Base-by-base conservation (phyloP, 23 red algal species). In the Cyanidium caldarium region DNA sequence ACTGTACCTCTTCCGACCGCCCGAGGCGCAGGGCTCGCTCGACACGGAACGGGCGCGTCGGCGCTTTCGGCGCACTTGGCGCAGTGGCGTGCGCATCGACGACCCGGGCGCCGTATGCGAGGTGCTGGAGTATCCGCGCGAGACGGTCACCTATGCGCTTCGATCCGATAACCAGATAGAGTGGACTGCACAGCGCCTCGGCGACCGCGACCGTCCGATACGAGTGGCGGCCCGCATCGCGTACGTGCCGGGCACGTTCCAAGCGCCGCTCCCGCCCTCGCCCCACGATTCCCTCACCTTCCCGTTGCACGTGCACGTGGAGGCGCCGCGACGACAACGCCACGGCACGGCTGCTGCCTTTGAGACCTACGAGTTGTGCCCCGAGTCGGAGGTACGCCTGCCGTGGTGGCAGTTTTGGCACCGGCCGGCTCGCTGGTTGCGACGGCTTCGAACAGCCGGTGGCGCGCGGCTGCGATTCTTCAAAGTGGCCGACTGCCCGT, bases 401-500 rank as follows among this genome's bases (percentile, higher is more conserved):
- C 19, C 21, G 23, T 28, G n/a, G 21, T n/a, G n/a, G n/a, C n/a
- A n/a, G n/a, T n/a, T n/a, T n/a, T n/a, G n/a, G n/a, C n/a, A n/a
- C n/a, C n/a, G n/a, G n/a, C n/a, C n/a, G n/a, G n/a, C n/a, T n/a
- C n/a, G n/a, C n/a, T n/a, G n/a, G n/a, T n/a, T n/a, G n/a, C n/a
- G n/a, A n/a, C n/a, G n/a, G n/a, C n/a, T n/a, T n/a, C n/a, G 23
- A 61, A 5, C 51, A 5, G 51, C 19, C 21, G 10, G n/a, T 61
- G 23, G 7, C 13, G 51, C 23, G 21, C 7, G n/a, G 10, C 19
- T 61, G 51, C n/a, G 31, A 28, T 28, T 14, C 21, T 28, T 28
- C 51, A 61, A 61, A 25, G 23, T 61, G n/a, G 51, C n/a, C 31
- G 51, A 61, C 51, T 61, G 51, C 23, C 51, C 51, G 23, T 61